Percentiles rank a stretch among this genome's conserved stretches.
Conservation (phyloP, 352 stramenopile species). For the Globisporangium ultimum region DNA sequence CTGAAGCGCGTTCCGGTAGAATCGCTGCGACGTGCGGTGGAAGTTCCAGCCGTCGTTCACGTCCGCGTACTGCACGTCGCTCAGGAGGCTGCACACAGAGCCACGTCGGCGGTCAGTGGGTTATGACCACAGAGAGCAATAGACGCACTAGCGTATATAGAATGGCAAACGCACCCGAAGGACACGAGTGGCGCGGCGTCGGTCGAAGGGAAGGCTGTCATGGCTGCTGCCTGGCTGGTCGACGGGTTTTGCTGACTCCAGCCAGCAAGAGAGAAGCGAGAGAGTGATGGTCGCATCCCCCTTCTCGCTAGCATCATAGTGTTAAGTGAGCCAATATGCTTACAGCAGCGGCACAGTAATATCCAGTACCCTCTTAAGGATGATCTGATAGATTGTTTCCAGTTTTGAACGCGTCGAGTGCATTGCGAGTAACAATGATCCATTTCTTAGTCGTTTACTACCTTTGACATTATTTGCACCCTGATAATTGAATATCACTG, state of each 20-base stretch:
- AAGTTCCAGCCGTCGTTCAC: constrained; percentile 82
- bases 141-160: neutral
- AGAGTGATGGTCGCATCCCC: too few species aligned
- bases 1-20: constrained; percentile 64
- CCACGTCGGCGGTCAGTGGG: too few species aligned
- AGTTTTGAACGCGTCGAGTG: too few species aligned
- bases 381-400: too few species aligned
- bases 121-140: neutral
- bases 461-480: too few species aligned
- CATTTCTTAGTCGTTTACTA: too few species aligned
- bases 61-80: constrained; percentile 83
- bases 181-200: constrained; percentile 32
- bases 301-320: too few species aligned
- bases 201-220: neutral
- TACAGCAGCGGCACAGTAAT: too few species aligned
- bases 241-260: neutral
- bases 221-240: neutral
- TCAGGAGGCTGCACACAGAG: constrained; percentile 35
- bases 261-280: neutral
- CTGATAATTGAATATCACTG: too few species aligned
- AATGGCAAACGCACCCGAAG: constrained; percentile 34
- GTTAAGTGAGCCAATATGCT: too few species aligned
- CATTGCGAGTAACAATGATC: too few species aligned
- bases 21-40: constrained; percentile 51
- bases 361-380: too few species aligned